A percentile compares a stretch with the other conserved stretches of the same genome.
These are phyloP conservation scores for Xylariomycetidae sp. DNA, from an alignment of 2,329 filamentous ascomycete genomes.

Conservation along the genomic window DNA sequence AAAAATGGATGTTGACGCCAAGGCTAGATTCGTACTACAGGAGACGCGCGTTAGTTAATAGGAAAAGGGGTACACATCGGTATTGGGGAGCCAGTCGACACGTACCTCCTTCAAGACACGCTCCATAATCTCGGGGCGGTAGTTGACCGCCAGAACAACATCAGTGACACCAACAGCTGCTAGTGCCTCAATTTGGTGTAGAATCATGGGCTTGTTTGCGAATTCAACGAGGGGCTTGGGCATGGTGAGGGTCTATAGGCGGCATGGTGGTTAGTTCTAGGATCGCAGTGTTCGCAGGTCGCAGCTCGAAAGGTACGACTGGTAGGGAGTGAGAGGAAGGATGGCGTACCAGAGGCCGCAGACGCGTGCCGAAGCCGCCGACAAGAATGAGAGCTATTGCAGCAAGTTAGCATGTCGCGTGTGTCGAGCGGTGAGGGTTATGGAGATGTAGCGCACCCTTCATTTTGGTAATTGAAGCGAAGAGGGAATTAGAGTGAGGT, in stretches of 20 bases:
- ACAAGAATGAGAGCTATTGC: slow-evolving; percentile 92
- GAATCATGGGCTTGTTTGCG: slow-evolving; percentile 98
- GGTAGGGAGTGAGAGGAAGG: slow-evolving; percentile 1
- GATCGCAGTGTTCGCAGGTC: no score
- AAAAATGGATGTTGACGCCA: slow-evolving; percentile 94
- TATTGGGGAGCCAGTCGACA: slow-evolving; percentile 11
- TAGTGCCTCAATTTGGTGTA: slow-evolving; percentile 94
- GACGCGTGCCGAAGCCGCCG: slow-evolving; percentile 96
- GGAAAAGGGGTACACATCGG: slow-evolving; percentile 9
- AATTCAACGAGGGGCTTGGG: slow-evolving; percentile 98
- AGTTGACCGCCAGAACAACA: slow-evolving; percentile 98
- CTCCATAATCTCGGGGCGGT: slow-evolving; percentile 97
- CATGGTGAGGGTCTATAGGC: slow-evolving; percentile 78
- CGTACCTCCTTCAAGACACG: slow-evolving; percentile 81
- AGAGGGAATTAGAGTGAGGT: no score
- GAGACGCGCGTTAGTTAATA: slow-evolving; percentile 6
- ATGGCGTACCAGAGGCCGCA: slow-evolving; percentile 80
- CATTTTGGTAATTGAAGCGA: no score
- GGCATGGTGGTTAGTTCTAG: no score
- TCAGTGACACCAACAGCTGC: slow-evolving; percentile 92
- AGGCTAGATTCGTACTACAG: slow-evolving; percentile 81
- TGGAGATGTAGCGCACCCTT: slow-evolving; percentile 30
- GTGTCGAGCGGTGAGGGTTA: slow-evolving; percentile 13
- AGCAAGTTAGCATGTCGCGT: slow-evolving; percentile 5
- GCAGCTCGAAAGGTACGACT: no score